Evolutionary conservation across 2,329 filamentous ascomycete species (phyloP), one percentile per base, ranked within the genome.

Genomic region (Aspergillus versicolor): DNA sequence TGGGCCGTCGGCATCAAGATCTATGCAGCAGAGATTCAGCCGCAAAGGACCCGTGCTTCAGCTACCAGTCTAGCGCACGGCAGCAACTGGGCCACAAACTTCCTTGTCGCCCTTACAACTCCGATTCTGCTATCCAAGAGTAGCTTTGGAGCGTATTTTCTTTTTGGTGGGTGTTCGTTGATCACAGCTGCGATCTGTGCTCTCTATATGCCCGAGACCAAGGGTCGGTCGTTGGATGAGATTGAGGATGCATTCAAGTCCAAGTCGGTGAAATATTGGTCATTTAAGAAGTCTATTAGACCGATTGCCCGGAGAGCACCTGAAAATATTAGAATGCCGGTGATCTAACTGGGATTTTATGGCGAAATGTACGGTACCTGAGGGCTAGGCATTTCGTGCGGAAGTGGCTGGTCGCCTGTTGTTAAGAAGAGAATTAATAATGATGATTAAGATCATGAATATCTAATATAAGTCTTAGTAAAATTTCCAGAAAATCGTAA

Each of bases 21-120:
- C 6, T 86, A 85, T 56, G 78, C 80, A 1, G 77, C 78, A 8
- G 84, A 87, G 69, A 85, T 86, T 38, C 83, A 86, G 61, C 82
- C 82, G 0, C 74, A 77, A 3, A 72, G 78, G 40, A 85, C 82
- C 0, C 75, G 84, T 5, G 83, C 82, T 1, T 78, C 79, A 0
- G 83, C 82, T 4, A 83, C 79, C 12, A 80, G 77, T 54, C 62
- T 85, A 4, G 81, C 80, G 0, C 76, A 82, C 62, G 79, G 81
- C 3, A 75, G 77, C 15, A 83, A 84, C 47, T 85, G 82, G 75
- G 62, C 73, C 4, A 68, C 71, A 1, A 79, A 78, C 56, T 79
- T 74, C 58, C 58, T 81, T 1, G 77, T 81, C 2, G 78, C 78
- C 6, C 68, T 81, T 15, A 68, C 74, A 0, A 77, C 77, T 0